Conservation (phyloP, 1,284 basidiomycete species). For the Hemileia vastatrix region DNA sequence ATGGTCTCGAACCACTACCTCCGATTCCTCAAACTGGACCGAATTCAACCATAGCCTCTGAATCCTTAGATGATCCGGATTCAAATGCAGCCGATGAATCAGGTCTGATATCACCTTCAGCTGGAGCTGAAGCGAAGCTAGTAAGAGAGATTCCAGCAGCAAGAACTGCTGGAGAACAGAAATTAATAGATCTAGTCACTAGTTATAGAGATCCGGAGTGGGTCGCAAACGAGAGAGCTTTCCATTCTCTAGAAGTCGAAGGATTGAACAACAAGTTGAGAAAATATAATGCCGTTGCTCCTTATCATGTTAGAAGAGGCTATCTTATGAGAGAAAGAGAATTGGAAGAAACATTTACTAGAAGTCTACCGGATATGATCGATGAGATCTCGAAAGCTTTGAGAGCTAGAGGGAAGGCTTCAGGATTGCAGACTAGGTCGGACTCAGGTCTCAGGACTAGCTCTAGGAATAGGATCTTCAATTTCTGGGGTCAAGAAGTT, state of each 20-base stretch:
- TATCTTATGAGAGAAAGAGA: slow-evolving; percentile 55
- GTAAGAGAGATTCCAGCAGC: slow-evolving; percentile 11
- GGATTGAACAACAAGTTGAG: slow-evolving; percentile 65
- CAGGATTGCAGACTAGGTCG: slow-evolving; percentile 1
- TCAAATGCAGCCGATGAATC: background rate
- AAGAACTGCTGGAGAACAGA: slow-evolving; percentile 9
- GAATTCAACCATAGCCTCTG: slow-evolving; percentile 49
- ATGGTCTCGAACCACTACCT: slow-evolving; percentile 40
- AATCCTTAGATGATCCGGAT: slow-evolving; percentile 40
- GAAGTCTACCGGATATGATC: slow-evolving; percentile 41
- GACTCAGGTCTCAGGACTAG: background rate
- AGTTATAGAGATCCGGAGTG: slow-evolving; percentile 61
- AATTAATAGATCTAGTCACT: slow-evolving; percentile 42
- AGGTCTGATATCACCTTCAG: slow-evolving; percentile 11
- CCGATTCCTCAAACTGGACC: slow-evolving; percentile 48
- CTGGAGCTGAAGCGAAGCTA: slow-evolving; percentile 9
- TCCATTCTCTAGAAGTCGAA: slow-evolving; percentile 60
- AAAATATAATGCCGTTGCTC: slow-evolving; percentile 69
- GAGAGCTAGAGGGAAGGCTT: slow-evolving; percentile 36
- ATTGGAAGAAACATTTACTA: slow-evolving; percentile 54
- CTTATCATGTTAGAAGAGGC: slow-evolving; percentile 59
- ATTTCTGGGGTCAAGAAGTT: slow-evolving; percentile 6
- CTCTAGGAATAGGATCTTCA: slow-evolving; percentile 21
- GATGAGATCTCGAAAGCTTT: slow-evolving; percentile 53
- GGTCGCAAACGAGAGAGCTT: slow-evolving; percentile 59